phyloP scores from a whole-genome alignment of 176 grass and related monocot genomes.

The Coix lacrymajobi region DNA sequence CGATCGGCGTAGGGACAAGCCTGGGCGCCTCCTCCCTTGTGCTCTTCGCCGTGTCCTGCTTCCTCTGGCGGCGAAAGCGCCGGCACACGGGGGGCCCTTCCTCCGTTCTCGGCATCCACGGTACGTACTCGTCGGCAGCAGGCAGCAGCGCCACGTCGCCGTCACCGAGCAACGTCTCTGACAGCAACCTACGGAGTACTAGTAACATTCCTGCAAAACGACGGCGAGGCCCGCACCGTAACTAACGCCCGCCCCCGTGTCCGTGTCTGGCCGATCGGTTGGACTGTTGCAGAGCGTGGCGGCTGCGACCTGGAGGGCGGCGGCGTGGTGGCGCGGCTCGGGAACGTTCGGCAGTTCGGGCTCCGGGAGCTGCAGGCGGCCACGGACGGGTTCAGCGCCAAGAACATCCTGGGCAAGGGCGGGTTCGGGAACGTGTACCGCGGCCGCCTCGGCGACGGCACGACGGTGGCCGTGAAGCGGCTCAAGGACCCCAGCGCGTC shows the following conservation, averaged over 20 bases:
- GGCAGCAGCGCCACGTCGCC: not conserved
- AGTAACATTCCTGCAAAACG: not conserved
- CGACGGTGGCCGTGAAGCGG: conserved; percentile 78
- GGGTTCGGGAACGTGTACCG: conserved; percentile 96
- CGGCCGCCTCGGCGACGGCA: conserved; percentile 52
- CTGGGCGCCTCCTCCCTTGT: conserved; percentile 62
- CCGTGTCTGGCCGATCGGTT: no score
- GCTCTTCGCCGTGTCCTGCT: conserved; percentile 54
- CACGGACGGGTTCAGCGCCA: conserved; percentile 78
- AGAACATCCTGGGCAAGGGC: conserved; percentile 69
- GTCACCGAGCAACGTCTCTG: not conserved
- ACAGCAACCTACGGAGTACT: not conserved
- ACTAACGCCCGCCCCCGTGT: no score
- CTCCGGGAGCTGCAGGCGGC: conserved; percentile 63
- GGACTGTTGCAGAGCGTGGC: conserved; percentile 12
- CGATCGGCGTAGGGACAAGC: conserved; percentile 61
- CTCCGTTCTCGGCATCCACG: conserved; percentile 63
- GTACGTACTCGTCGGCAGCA: not conserved
- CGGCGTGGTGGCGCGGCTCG: conserved; percentile 37
- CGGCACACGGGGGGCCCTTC: conserved; percentile 18
- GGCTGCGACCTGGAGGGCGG: conserved; percentile 28
- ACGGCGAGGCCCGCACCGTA: no score
- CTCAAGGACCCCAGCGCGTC: conserved; percentile 77
- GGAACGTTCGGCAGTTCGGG: conserved; percentile 72
- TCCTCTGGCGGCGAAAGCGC: conserved; percentile 55